These are phyloP conservation scores for Fagopyrum tataricum DNA, from an alignment of 148 eudicot genomes.

Conservation along the genomic window DNA sequence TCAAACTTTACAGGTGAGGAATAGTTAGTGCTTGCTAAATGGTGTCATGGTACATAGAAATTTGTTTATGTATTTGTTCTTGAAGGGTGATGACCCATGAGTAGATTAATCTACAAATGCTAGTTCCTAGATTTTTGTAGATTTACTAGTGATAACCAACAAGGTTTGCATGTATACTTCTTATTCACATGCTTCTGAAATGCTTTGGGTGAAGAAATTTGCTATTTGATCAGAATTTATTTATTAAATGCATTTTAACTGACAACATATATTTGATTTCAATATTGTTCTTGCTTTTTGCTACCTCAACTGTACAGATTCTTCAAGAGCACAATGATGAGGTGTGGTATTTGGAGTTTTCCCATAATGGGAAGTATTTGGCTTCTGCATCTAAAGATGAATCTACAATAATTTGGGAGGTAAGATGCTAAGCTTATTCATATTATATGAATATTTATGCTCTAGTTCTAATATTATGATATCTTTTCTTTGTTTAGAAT, in stretches of 20 bases:
- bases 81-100: no score
- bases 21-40: background rate
- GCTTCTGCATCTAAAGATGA: slow-evolving; percentile 81
- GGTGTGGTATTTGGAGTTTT: slow-evolving; percentile 76
- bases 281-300: background rate
- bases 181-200: background rate
- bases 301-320: slow-evolving; percentile 34
- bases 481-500: slow-evolving; percentile 35
- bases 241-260: background rate
- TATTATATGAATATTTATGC: background rate
- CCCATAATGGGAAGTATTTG: slow-evolving; percentile 68
- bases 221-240: background rate
- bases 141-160: background rate
- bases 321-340: slow-evolving; percentile 57
- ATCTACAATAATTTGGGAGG: slow-evolving; percentile 83
- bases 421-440: slow-evolving; percentile 16
- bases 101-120: no score
- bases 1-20: slow-evolving; percentile 61
- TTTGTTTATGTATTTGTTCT: no score
- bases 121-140: background rate
- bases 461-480: no score
- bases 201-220: background rate
- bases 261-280: background rate
- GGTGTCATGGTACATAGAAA: background rate
- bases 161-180: background rate